Percentiles rank a stretch among this genome's conserved stretches.
phyloP scores from a whole-genome alignment of 495 filamentous ascomycete genomes.

The Xylaria venustula region DNA sequence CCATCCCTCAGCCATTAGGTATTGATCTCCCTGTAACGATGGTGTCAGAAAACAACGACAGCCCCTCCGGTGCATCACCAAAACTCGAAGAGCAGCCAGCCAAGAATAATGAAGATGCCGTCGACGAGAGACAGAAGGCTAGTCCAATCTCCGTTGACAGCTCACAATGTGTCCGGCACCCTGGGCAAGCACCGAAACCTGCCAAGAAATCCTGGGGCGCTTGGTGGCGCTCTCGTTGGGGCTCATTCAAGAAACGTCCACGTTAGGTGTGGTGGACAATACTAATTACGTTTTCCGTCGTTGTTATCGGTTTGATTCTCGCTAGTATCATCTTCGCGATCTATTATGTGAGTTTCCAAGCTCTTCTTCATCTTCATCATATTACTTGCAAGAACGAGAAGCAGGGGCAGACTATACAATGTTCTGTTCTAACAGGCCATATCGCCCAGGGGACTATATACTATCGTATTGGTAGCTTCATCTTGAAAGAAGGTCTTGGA shows the following conservation, averaged over 20 bases:
- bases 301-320: neutral
- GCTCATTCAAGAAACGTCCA: constrained; percentile 2
- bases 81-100: neutral
- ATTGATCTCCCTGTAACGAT: neutral
- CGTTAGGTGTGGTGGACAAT: constrained; percentile 9
- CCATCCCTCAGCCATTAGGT: neutral
- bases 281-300: neutral
- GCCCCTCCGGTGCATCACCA: neutral
- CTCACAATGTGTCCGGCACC: neutral
- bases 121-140: neutral
- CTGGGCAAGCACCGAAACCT: neutral
- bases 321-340: constrained; percentile 5
- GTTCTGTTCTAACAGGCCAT: neutral
- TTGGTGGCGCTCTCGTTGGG: neutral
- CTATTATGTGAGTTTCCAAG: neutral
- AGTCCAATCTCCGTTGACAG: neutral
- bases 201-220: neutral
- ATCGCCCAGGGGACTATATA: neutral
- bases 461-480: neutral
- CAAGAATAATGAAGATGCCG: neutral
- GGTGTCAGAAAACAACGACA: neutral
- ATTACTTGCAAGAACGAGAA: too few species aligned
- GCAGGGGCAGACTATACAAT: neutral
- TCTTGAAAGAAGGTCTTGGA: neutral
- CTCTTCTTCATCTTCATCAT: neutral